Base-by-base conservation (phyloP, 257 asterid species). In the Paulownia fortunei region DNA sequence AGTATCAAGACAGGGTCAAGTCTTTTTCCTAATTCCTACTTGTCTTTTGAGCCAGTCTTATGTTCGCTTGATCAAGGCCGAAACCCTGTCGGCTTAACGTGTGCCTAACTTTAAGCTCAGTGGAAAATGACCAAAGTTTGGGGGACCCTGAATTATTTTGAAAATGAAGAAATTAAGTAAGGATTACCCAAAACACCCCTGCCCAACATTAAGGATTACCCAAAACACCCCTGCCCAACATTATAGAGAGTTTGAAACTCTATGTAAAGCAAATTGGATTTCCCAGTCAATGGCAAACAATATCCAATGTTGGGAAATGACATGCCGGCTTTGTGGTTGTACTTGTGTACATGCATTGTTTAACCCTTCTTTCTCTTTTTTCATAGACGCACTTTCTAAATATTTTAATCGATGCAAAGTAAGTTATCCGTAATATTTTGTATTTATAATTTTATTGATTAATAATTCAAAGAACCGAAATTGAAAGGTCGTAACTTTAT, bases 311-410 rank as follows among this genome's bases (percentile, higher is more conserved):
- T 37, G 26, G 8, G 26, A 34, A 63, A 39, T 37, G 47, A 13
- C 13, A 64, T 41, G 56, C 55, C 5, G 15, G 42, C 21, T 24
- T 24, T 19, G 74, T 27, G 68, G 42, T 42, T 37, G 67, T 13
- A 75, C 19, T 49, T 44, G 51, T 44, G 51, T 44, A 12, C 51
- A 44, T 73, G 64, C 64, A 62, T 30, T 61, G 42, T 49, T 75
- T 75, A 75, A 21, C 24, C 32, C 37, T 64, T 36, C 16, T 64
- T 64, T 18, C 32, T 10, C 47, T 44, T 5, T 9, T 58, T 39
- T 16, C 21, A 27, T 73, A 21, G n/a, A 24, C 13, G 6, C 65
- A 58, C 70, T 63, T 39, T 21, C 27, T 42, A 13, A 58, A 21
- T 61, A n/a, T n/a, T n/a, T n/a, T n/a, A n/a, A n/a, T n/a, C n/a